These are phyloP conservation scores for Adansonia grandidieri DNA, from an alignment of 441 rosid species.

Conservation along the genomic window DNA sequence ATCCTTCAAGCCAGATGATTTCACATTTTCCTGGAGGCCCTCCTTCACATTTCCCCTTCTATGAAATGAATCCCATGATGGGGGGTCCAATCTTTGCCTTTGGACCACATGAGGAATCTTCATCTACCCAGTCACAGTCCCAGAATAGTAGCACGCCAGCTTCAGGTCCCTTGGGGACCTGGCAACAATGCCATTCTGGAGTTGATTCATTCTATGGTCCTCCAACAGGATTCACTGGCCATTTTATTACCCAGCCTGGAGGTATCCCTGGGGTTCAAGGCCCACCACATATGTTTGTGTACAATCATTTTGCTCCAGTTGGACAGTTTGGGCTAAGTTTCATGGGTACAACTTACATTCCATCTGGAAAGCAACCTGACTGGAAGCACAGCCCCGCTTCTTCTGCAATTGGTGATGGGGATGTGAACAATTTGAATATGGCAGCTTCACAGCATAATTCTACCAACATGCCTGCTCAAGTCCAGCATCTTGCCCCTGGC, in stretches of 20 bases:
- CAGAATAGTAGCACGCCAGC: constrained; percentile 71
- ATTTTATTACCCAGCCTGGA: constrained; percentile 83
- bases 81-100: constrained; percentile 87
- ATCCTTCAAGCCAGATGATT: constrained; percentile 73
- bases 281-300: constrained; percentile 92
- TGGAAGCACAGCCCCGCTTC: constrained; percentile 83
- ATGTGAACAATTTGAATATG: constrained; percentile 56
- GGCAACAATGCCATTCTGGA: constrained; percentile 83
- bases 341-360: constrained; percentile 91
- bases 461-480: constrained; percentile 57
- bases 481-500: constrained; percentile 77
- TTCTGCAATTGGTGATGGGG: constrained; percentile 72
- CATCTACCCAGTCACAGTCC: constrained; percentile 62
- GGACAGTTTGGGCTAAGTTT: constrained; percentile 97
- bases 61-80: constrained; percentile 89
- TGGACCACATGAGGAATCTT: constrained; percentile 83
- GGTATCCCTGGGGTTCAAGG: constrained; percentile 91
- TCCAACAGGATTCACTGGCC: constrained; percentile 85
- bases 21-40: constrained; percentile 84
- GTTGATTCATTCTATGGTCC: constrained; percentile 92
- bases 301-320: constrained; percentile 97
- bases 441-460: constrained; percentile 64
- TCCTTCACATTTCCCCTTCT: constrained; percentile 82
- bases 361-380: constrained; percentile 94
- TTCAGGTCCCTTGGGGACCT: constrained; percentile 69